Evolutionary conservation across 2,329 filamentous ascomycete genomes (phyloP), one percentile per base, ranked within the genome.

Genomic region (Anthostomella pinea): DNA sequence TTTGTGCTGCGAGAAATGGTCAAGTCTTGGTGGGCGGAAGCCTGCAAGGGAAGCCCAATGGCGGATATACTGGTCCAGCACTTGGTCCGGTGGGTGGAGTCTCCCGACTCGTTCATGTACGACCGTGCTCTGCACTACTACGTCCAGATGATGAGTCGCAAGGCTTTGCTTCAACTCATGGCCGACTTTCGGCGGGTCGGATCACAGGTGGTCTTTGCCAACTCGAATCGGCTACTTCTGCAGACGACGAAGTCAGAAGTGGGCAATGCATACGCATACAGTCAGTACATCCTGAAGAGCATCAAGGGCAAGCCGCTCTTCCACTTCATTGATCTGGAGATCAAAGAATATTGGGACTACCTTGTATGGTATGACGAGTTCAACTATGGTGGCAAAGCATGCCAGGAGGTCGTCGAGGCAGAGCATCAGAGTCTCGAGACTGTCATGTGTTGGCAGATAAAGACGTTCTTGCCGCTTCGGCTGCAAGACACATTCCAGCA

Each of bases 281-380:
- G 87, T 51, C 86, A 97, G 63, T 99, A 98, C 65, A 94, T 98
- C 45, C 76, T 98, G 55, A 96, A 96, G 68, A 95, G 90, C 0
- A 96, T 99, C 67, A 91, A 95, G 64, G 82, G 81, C 38, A 96
- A 96, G 56, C 89, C 93, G 0, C 75, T 96, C 0, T 99, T 99
- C 66, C 87, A 96, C 62, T 98, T 98, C 58, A 81, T 99, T 46
- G 93, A 98, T 54, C 73, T 99, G 3, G 87, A 96, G 53, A 93
- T 99, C 63, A 95, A 91, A 51, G 93, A 98, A 60, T 99, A 96
- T 64, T 99, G 93, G 93, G 93, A 99, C 62, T 97, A 96, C 55
- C 79, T 99, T 0, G 82, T 96, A 4, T 99, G 93, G 93, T 97
- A 97, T 51, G 93, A 99, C 52, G 88, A 96, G 64, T 96, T 91